These are phyloP conservation scores for Trichosporon sp. DNA, from an alignment of 1,284 basidiomycete genomes.

Conservation along the genomic window DNA sequence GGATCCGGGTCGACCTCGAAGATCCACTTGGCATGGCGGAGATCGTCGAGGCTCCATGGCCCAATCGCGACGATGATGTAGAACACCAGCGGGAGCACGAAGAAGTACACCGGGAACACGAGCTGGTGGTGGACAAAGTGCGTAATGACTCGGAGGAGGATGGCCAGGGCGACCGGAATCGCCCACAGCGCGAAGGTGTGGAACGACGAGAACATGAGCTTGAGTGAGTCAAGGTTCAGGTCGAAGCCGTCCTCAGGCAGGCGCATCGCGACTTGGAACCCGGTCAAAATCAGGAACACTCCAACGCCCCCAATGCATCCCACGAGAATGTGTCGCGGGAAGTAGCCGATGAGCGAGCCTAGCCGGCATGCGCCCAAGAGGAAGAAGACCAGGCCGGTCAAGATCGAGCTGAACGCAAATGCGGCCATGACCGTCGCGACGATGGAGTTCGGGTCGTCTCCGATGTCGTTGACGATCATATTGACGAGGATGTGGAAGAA, in stretches of 20 bases:
- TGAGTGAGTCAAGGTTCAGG: slow-evolving; percentile 59
- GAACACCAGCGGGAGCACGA: slow-evolving; percentile 75
- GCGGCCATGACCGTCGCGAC: slow-evolving; percentile 87
- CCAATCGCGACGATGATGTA: slow-evolving; percentile 69
- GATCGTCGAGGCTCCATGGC: slow-evolving; percentile 57
- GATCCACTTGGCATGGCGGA: slow-evolving; percentile 76
- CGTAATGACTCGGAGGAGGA: slow-evolving; percentile 74
- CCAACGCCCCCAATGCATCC: slow-evolving; percentile 97
- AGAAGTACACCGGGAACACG: slow-evolving; percentile 86
- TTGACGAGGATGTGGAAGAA: slow-evolving; percentile 91
- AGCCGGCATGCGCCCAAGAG: slow-evolving; percentile 75
- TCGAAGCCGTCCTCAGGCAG: slow-evolving; percentile 74
- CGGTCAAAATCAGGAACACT: slow-evolving; percentile 82
- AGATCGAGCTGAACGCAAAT: slow-evolving; percentile 80
- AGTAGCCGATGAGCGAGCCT: slow-evolving; percentile 86
- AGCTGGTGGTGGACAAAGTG: slow-evolving; percentile 77
- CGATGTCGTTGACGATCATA: slow-evolving; percentile 67
- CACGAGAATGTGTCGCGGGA: slow-evolving; percentile 91
- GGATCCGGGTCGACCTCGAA: slow-evolving; percentile 66
- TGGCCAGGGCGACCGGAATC: slow-evolving; percentile 69
- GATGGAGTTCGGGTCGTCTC: slow-evolving; percentile 63
- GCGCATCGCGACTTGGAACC: slow-evolving; percentile 75
- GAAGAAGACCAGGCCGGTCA: slow-evolving; percentile 89
- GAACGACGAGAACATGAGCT: slow-evolving; percentile 56
- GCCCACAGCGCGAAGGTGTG: slow-evolving; percentile 68